phyloP scores from a whole-genome alignment of 73 alveolate species.

The Blepharisma stoltei region DNA sequence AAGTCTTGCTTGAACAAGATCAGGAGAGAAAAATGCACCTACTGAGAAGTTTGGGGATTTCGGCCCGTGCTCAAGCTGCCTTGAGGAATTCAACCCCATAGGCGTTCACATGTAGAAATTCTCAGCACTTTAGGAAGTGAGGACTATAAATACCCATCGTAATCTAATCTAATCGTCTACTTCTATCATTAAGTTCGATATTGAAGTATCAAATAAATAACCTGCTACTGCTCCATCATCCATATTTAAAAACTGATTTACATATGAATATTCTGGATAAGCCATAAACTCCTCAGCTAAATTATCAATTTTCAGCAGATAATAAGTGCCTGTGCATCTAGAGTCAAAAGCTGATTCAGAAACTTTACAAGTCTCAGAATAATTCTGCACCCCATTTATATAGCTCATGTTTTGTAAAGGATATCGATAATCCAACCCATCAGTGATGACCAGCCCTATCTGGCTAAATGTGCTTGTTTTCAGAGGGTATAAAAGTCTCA shows the following conservation, averaged over 20 bases:
- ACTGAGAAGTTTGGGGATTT: no score
- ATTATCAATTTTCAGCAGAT: background rate
- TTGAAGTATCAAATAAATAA: background rate
- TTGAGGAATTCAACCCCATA: no score
- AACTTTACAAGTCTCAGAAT: background rate
- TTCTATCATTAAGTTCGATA: background rate
- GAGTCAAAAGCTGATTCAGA: constrained; percentile 3
- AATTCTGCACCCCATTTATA: background rate
- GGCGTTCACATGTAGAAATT: no score
- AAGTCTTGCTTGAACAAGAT: no score
- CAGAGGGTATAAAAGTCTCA: no score
- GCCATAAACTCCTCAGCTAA: background rate
- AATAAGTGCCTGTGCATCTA: background rate
- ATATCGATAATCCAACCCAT: constrained; percentile 2
- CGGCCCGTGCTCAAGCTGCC: no score
- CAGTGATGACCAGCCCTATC: background rate
- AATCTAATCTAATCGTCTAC: constrained; percentile 14
- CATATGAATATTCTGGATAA: background rate
- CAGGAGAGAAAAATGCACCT: no score
- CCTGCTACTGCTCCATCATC: background rate
- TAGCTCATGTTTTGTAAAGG: background rate
- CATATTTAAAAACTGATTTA: background rate
- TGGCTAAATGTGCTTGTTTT: background rate
- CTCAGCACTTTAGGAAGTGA: no score
- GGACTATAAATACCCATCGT: no score